Conservation (phyloP, 2,329 filamentous ascomycete species). For the Emergomyces orientalis region DNA sequence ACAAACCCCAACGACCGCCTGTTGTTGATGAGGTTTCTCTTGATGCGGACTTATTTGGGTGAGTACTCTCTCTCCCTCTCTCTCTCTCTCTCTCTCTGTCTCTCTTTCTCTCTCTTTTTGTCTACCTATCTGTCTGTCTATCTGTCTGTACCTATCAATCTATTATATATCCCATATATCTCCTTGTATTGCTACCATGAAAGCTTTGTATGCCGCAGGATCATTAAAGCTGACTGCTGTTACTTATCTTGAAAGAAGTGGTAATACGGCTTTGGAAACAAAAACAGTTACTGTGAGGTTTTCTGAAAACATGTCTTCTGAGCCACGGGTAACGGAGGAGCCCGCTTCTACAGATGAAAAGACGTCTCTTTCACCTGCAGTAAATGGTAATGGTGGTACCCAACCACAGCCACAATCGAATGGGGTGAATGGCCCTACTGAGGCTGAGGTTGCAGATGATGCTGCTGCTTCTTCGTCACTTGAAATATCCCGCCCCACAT, state of each 20-base stretch:
- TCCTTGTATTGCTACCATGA: background rate
- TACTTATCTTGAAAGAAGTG: conserved; percentile 15
- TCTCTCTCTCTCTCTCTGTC: background rate
- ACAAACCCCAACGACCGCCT: conserved; percentile 29
- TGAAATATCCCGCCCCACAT: conserved; percentile 24
- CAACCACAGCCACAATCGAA: conserved; percentile 22
- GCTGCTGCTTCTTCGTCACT: conserved; percentile 16
- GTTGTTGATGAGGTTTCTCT: conserved; percentile 8
- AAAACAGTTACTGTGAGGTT: conserved; percentile 19
- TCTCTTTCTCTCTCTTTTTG: background rate
- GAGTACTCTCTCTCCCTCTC: background rate
- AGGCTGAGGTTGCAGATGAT: conserved; percentile 1
- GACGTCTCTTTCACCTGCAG: conserved; percentile 11
- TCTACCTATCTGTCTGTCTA: too few relatives aligned
- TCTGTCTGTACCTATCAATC: background rate
- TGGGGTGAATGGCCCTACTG: conserved; percentile 17
- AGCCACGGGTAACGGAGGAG: conserved; percentile 9
- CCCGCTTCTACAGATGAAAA: conserved; percentile 7
- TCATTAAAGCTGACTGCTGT: conserved; percentile 14
- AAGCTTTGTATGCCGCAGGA: background rate
- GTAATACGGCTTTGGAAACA: conserved; percentile 19
- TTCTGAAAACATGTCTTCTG: conserved; percentile 9
- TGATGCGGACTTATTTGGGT: conserved; percentile 2
- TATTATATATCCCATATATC: background rate
- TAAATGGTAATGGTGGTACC: conserved; percentile 25